Conservation (phyloP, 345 rosid genomes). For the Camelina laxa region DNA sequence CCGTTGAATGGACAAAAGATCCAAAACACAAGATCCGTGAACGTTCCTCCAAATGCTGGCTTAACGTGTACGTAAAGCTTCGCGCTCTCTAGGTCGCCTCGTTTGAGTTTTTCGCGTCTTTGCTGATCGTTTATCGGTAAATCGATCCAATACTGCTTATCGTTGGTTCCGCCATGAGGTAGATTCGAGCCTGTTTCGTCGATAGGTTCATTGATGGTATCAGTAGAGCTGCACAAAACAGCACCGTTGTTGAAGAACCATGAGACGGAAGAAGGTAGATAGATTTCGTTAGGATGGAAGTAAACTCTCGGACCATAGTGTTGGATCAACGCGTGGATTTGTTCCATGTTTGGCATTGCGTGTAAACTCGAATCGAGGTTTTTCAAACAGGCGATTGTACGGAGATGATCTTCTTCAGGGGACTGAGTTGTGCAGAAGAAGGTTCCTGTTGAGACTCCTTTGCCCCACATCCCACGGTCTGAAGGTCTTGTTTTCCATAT, state of each 20-base stretch:
- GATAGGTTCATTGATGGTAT: constrained; percentile 47
- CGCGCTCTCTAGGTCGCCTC: constrained; percentile 66
- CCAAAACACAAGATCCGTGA: constrained; percentile 85
- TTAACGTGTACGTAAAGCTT: constrained; percentile 84
- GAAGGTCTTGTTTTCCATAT: constrained; percentile 77
- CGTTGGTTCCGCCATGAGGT: constrained; percentile 74
- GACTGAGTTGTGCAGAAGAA: constrained; percentile 59
- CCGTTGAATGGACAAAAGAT: constrained; percentile 90
- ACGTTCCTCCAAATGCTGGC: constrained; percentile 81
- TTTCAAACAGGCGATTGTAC: constrained; percentile 60
- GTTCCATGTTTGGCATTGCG: constrained; percentile 79
- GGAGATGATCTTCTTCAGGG: constrained; percentile 52
- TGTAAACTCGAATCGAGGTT: constrained; percentile 60
- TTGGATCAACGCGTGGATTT: constrained; percentile 64
- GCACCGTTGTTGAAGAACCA: constrained; percentile 66
- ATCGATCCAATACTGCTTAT: constrained; percentile 76
- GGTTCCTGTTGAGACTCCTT: constrained; percentile 75
- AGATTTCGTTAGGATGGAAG: constrained; percentile 55
- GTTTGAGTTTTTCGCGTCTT: constrained; percentile 44
- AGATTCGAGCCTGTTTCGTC: constrained; percentile 70
- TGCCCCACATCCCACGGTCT: constrained; percentile 67
- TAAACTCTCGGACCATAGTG: constrained; percentile 81
- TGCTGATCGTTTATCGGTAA: constrained; percentile 47
- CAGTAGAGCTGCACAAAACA: constrained; percentile 48
- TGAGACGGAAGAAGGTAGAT: constrained; percentile 56